phyloP scores from a whole-genome alignment of 2,329 filamentous ascomycete species.

The Colletotrichum orbiculare region DNA sequence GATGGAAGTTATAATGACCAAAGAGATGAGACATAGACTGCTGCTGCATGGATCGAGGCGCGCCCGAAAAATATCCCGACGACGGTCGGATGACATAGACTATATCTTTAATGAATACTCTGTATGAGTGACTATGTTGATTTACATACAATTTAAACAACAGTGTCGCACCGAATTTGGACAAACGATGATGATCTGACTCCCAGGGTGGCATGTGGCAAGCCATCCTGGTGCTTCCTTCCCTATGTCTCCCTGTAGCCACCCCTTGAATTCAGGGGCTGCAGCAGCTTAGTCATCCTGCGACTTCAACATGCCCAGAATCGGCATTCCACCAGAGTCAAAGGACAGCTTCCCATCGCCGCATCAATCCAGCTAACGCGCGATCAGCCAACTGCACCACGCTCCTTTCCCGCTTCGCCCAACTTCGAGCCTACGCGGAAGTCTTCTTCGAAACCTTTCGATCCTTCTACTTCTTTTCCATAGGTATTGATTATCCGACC shows the following conservation, averaged over 20 bases:
- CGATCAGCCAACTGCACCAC: constrained; percentile 40
- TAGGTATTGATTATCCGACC: constrained; percentile 10
- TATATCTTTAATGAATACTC: constrained; percentile 32
- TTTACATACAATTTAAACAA: not conserved
- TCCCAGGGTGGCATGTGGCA: not conserved
- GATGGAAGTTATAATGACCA: constrained; percentile 30
- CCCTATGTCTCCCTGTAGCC: constrained; percentile 1
- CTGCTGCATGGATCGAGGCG: constrained; percentile 17
- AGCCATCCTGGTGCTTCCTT: not conserved
- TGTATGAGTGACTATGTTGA: not conserved
- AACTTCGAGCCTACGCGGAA: not conserved
- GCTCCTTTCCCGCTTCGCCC: constrained; percentile 40
- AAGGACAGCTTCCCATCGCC: constrained; percentile 31
- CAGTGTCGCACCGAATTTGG: not conserved
- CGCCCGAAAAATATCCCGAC: not conserved
- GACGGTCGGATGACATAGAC: constrained; percentile 4
- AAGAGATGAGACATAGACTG: constrained; percentile 37
- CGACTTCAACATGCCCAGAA: constrained; percentile 18
- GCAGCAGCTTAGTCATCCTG: constrained; percentile 27
- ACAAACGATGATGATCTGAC: not conserved
- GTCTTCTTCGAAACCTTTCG: not conserved
- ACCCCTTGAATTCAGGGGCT: constrained; percentile 34
- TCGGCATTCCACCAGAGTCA: constrained; percentile 21
- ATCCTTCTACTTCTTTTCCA: not conserved
- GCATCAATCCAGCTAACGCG: constrained; percentile 10